Base-by-base conservation (phyloP, 257 asterid genomes). In the Fraxinus americana region DNA sequence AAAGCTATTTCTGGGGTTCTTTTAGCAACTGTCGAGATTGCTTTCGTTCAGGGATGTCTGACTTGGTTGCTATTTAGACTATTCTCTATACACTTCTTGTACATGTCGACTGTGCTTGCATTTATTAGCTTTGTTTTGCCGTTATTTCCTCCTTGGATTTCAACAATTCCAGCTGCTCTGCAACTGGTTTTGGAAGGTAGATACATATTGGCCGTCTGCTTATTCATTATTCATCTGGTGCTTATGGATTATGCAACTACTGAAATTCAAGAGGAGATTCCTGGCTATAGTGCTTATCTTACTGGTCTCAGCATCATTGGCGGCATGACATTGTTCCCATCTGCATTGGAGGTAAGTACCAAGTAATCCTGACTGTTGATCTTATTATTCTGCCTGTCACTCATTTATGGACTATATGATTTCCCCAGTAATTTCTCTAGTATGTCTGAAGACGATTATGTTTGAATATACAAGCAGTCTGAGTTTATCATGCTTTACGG, bases 261-360 rank as follows among this genome's bases (percentile, higher is more conserved):
- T 0, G 98, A 96, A 48, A 94, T 96, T 70, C 90, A 85, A 70
- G 97, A 96, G 89, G 98, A 96, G 77, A 80, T 90, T 52, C 95
- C 97, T 19, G 98, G 99, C 13, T 86, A 93, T 78, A 89, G 86
- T 72, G 92, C 91, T 36, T 96, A 93, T 86, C 92, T 96, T 71
- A 96, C 97, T 0, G 98, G 98, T 72, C 97, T 96, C 69, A 96
- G 99, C 87, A 92, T 96, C 78, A 87, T 96, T 17, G 99, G 99
- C 16, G 99, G 99, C n/a, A 90, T 96, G 97, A 88, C 99, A 57
- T 85, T 96, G 89, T 93, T 96, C 81, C 76, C 93, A 45, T 91
- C 97, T 35, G 97, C 97, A 41, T 70, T 96, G 9, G 97, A 93
- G 98, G 99, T 93, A 89, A 75, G n/a, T 69, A 2, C 36, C 17